Evolutionary conservation across 2,329 filamentous ascomycete species (phyloP).

Genomic region (Colletotrichum euphorbiae): DNA sequence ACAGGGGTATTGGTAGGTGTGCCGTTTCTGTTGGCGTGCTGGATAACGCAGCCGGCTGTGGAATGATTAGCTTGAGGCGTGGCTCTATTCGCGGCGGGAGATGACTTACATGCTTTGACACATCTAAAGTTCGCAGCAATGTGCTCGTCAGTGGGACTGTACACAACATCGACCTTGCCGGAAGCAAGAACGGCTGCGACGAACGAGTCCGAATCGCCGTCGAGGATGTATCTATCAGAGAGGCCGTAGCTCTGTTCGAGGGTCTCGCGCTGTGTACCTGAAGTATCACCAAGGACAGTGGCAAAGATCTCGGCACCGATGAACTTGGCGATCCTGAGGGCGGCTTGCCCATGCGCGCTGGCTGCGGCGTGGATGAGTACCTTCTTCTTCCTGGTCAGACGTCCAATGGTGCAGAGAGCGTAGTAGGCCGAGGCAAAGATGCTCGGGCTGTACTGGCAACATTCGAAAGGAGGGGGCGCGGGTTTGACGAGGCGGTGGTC

Average conservation of each 20-base stretch:
- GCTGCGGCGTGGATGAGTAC: slow-evolving; percentile 59
- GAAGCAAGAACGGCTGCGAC: slow-evolving; percentile 49
- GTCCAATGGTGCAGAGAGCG: slow-evolving; percentile 49
- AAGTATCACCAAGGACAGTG: slow-evolving; percentile 50
- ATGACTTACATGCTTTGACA: slow-evolving; percentile 50
- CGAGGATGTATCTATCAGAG: slow-evolving; percentile 51
- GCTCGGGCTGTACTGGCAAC: slow-evolving; percentile 47
- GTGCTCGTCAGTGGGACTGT: slow-evolving; percentile 57
- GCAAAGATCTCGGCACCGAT: slow-evolving; percentile 56
- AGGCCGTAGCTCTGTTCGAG: slow-evolving; percentile 51
- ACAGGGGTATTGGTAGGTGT: slow-evolving; percentile 33
- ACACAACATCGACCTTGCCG: slow-evolving; percentile 43
- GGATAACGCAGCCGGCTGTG: slow-evolving; percentile 49
- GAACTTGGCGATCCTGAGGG: slow-evolving; percentile 53
- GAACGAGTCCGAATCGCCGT: slow-evolving; percentile 49
- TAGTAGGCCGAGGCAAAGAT: slow-evolving; percentile 57
- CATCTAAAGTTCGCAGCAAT: slow-evolving; percentile 49
- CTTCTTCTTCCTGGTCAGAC: slow-evolving; percentile 44
- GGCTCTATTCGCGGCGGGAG: accelerated
- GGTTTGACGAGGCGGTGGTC: slow-evolving; percentile 52
- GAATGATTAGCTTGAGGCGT: slow-evolving; percentile 28
- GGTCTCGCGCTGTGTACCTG: slow-evolving; percentile 50
- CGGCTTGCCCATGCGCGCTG: slow-evolving; percentile 57
- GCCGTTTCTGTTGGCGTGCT: slow-evolving; percentile 45
- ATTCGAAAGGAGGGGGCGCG: not conserved